Evolutionary conservation across 1,284 basidiomycete species (phyloP).

Genomic region (Laetiporus sulphureus): DNA sequence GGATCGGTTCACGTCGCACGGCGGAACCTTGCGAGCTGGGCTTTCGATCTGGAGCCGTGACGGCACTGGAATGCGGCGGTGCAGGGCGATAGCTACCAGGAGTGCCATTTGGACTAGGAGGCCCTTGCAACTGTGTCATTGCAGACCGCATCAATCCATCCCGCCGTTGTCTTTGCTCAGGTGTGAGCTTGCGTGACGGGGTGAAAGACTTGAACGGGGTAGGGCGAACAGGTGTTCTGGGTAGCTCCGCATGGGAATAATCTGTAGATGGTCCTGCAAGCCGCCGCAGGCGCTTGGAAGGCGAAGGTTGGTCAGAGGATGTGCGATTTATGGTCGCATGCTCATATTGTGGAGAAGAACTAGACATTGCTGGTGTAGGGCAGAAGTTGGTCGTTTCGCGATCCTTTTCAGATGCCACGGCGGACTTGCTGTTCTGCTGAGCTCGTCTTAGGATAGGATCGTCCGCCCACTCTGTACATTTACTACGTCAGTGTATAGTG

Average conservation of each 20-base stretch:
- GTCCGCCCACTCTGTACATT: conserved; percentile 31
- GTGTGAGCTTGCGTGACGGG: conserved; percentile 6
- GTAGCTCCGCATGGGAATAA: not conserved
- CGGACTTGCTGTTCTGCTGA: too few relatives aligned
- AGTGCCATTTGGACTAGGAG: too few relatives aligned
- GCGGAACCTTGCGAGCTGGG: too few relatives aligned
- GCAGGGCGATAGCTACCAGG: too few relatives aligned
- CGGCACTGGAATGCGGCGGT: too few relatives aligned
- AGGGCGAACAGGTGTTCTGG: conserved; percentile 5
- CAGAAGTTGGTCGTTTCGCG: conserved; percentile 2
- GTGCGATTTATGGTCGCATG: conserved; percentile 11
- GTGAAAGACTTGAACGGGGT: conserved; percentile 9
- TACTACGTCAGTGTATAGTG: not conserved
- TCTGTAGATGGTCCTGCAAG: not conserved
- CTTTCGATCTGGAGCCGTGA: too few relatives aligned
- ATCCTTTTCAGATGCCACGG: too few relatives aligned
- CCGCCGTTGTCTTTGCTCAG: conserved; percentile 8
- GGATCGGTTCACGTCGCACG: too few relatives aligned
- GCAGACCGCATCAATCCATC: conserved; percentile 1
- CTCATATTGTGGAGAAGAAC: conserved; percentile 10
- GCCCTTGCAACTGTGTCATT: not conserved
- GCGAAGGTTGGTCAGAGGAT: conserved; percentile 3
- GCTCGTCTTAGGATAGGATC: too few relatives aligned
- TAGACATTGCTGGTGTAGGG: conserved; percentile 5
- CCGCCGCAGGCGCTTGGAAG: conserved; percentile 4